These are phyloP conservation scores for Mycena rosella DNA, from an alignment of 768 basidiomycete species.

Conservation along the genomic window DNA sequence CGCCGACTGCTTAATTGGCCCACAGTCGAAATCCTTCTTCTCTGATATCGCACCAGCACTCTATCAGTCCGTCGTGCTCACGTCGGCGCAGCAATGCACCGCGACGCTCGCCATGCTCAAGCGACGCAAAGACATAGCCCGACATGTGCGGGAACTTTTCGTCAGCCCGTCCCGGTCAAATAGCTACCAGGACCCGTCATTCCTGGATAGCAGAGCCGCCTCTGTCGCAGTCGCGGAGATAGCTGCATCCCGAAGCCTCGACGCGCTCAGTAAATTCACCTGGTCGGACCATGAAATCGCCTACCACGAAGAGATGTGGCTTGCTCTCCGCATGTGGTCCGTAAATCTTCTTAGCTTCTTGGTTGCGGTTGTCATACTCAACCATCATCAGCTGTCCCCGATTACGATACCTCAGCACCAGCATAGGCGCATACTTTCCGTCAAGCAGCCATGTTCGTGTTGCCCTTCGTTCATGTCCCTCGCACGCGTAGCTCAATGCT, in stretches of 20 bases:
- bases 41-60: slow-evolving; percentile 66
- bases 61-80: slow-evolving; percentile 69
- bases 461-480: too few relatives aligned
- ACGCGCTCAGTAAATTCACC: slow-evolving; percentile 73
- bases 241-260: slow-evolving; percentile 63
- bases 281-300: slow-evolving; percentile 83
- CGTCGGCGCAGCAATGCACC: slow-evolving; percentile 69
- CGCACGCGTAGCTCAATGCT: slow-evolving; percentile 5
- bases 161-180: slow-evolving; percentile 55
- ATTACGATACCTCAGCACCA: slow-evolving; percentile 71
- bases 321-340: slow-evolving; percentile 76
- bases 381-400: slow-evolving; percentile 68
- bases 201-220: slow-evolving; percentile 52
- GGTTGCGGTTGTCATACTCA: slow-evolving; percentile 3
- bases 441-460: slow-evolving; percentile 71
- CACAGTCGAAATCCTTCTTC: slow-evolving; percentile 69
- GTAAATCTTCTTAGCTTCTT: slow-evolving; percentile 37
- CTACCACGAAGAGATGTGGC: slow-evolving; percentile 83
- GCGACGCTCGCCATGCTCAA: slow-evolving; percentile 75
- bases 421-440: slow-evolving; percentile 72
- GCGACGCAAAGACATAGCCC: slow-evolving; percentile 66
- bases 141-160: slow-evolving; percentile 73
- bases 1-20: neutral
- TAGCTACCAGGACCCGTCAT: slow-evolving; percentile 28
- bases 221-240: slow-evolving; percentile 66